phyloP scores from a whole-genome alignment of 805 yeast species.

The Starmerella roubikii region DNA sequence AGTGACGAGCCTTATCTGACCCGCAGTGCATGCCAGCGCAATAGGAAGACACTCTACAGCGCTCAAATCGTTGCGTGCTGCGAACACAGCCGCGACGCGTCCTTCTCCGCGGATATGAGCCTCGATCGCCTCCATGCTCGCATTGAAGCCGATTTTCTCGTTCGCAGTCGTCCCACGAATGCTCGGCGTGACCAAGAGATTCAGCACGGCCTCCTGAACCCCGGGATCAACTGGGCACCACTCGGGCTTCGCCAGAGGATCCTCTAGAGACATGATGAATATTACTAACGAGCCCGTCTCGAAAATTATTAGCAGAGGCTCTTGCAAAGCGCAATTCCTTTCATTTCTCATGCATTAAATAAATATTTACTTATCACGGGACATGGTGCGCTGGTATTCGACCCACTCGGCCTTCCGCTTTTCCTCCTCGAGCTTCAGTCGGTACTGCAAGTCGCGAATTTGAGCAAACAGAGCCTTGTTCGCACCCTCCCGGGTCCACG shows the following conservation, averaged over 20 bases:
- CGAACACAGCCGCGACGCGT: conserved; percentile 12
- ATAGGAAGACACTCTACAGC: conserved; percentile 15
- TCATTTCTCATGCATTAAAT: not conserved
- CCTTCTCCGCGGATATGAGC: not conserved
- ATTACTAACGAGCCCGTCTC: too few relatives aligned
- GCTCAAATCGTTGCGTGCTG: conserved; percentile 16
- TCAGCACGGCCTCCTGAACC: conserved; percentile 7
- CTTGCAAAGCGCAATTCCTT: not conserved
- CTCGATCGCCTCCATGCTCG: conserved; percentile 19
- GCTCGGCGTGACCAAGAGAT: conserved; percentile 1
- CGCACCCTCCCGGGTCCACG: conserved; percentile 16
- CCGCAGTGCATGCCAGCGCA: conserved; percentile 17
- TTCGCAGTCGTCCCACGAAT: conserved; percentile 8
- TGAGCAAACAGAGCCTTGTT: conserved; percentile 17
- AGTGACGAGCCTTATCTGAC: conserved; percentile 11
- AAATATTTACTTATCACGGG: too few relatives aligned
- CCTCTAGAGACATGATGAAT: conserved; percentile 1
- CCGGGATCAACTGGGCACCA: conserved; percentile 17
- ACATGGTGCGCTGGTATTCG: conserved; percentile 11
- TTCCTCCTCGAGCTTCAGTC: conserved; percentile 16
- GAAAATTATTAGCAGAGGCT: not conserved
- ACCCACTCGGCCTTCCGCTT: conserved; percentile 18
- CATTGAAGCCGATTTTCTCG: conserved; percentile 20
- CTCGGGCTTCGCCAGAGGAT: conserved; percentile 18
- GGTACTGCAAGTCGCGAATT: conserved; percentile 12